Evolutionary conservation across 805 yeast species (phyloP), one percentile per base, ranked within the genome.

Genomic region (Priceomyces carsonii): DNA sequence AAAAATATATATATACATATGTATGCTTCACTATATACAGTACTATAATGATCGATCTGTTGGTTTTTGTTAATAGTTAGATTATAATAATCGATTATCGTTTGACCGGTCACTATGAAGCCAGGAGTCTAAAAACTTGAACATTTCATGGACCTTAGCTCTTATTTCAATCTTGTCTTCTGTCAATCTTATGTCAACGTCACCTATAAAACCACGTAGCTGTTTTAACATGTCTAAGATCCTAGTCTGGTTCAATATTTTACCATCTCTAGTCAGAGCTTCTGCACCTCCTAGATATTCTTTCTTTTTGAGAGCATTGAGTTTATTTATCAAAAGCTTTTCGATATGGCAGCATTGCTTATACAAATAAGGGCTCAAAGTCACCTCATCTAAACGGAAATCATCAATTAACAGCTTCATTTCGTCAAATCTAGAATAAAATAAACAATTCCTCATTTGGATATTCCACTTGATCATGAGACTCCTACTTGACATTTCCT

Each of bases 171-270:
- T 25, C n/a, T 53, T 51, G 35, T 66, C 71, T 24, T 55, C 52
- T 10, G 51, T 45, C 21, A 67, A 36, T n/a, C 69, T 52, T 10
- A 51, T 39, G 3, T 51, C 45, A 6, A 63, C 51, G 46, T 66
- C 69, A 6, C 69, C 70, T 14, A 66, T 58, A 26, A 66, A 53
- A 1, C 61, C 63, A 22, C 50, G 47, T 18, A 63, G 35, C 29
- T 43, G 45, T 6, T 21, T 29, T 17, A 56, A 35, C 3, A 26
- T 10, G 6, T 18, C 13, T 6, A 18, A 9, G 4, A 29, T 6
- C 13, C 16, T 4, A 29, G 18, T 7, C 24, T 15, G 26, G 14
- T 29, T 2, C 6, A 21, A n/a, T 19, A 18, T 10, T n/a, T 23
- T 23, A 9, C 14, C 10, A 5, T 3, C 14, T 16, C 12, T 6